Conservation (phyloP, 2,329 filamentous ascomycete genomes). For the Aspergillus puulaauensis region DNA sequence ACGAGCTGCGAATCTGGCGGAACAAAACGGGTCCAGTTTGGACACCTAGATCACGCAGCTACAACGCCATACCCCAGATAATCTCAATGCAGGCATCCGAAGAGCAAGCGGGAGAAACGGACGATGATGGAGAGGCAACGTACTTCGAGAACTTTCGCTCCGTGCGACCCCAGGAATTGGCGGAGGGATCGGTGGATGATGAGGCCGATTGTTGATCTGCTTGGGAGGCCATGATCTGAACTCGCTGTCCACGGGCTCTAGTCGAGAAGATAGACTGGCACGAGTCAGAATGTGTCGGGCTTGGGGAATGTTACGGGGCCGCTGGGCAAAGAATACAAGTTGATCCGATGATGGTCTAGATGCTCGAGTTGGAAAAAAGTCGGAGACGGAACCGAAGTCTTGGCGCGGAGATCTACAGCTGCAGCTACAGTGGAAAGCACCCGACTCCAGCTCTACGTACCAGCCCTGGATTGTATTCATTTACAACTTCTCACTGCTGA, state of each 20-base stretch:
- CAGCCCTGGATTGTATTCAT: background rate
- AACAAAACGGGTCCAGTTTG: background rate
- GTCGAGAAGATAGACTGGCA: background rate
- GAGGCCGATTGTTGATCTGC: conserved; percentile 24
- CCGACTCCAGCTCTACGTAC: too few relatives aligned
- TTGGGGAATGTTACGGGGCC: background rate
- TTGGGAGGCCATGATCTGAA: conserved; percentile 16
- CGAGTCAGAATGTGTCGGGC: background rate
- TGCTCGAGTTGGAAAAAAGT: background rate
- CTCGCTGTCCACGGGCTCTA: background rate
- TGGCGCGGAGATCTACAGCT: conserved; percentile 24
- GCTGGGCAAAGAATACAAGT: background rate
- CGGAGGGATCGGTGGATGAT: conserved; percentile 35
- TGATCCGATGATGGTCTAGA: background rate
- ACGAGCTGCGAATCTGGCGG: background rate
- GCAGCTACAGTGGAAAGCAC: too few relatives aligned
- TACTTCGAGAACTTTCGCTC: conserved; percentile 65
- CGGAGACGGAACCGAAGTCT: conserved; percentile 25
- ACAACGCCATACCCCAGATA: background rate
- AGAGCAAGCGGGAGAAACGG: background rate
- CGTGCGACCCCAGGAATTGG: conserved; percentile 58
- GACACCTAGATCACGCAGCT: background rate
- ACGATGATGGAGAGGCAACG: conserved; percentile 21
- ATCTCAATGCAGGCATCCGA: background rate
- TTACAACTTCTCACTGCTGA: background rate